Evolutionary conservation across 208 protist species (phyloP).

Genomic region (Novymonas esmeraldas): DNA sequence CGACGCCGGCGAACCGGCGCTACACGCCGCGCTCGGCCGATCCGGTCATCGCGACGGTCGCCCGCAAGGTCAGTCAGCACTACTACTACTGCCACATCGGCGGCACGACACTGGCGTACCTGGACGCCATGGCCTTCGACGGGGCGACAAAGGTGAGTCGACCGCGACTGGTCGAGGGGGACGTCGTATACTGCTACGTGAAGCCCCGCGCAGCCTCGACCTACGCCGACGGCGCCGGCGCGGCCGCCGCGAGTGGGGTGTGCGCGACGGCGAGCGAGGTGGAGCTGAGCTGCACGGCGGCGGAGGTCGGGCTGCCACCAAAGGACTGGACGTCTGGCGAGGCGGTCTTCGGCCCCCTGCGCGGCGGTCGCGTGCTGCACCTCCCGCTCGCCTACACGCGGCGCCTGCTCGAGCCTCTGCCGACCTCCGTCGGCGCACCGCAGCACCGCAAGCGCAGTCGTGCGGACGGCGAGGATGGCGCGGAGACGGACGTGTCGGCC

Average conservation of each 20-base stretch:
- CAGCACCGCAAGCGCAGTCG: slow-evolving; percentile 21
- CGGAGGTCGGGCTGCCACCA: slow-evolving; percentile 66
- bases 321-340: slow-evolving; percentile 87
- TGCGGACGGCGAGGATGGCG: slow-evolving; percentile 17
- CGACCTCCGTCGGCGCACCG: not conserved
- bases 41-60: slow-evolving; percentile 74
- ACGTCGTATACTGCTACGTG: slow-evolving; percentile 81
- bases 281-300: slow-evolving; percentile 77
- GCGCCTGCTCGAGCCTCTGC: slow-evolving; percentile 51
- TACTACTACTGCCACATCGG: slow-evolving; percentile 78
- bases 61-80: slow-evolving; percentile 45
- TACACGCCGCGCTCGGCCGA: slow-evolving; percentile 63
- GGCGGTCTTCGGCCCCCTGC: slow-evolving; percentile 75
- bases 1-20: slow-evolving; percentile 55
- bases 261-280: slow-evolving; percentile 35
- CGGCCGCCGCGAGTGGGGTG: not conserved
- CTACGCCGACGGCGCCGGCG: slow-evolving; percentile 20
- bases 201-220: slow-evolving; percentile 30
- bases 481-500: slow-evolving; percentile 31
- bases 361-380: slow-evolving; percentile 66
- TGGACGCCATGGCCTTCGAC: slow-evolving; percentile 83
- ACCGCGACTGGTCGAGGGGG: slow-evolving; percentile 72
- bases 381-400: slow-evolving; percentile 70
- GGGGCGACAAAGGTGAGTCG: slow-evolving; percentile 82
- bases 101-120: slow-evolving; percentile 42